These are phyloP conservation scores for Clavaria fumosa DNA, from an alignment of 768 basidiomycete genomes.

Conservation along the genomic window DNA sequence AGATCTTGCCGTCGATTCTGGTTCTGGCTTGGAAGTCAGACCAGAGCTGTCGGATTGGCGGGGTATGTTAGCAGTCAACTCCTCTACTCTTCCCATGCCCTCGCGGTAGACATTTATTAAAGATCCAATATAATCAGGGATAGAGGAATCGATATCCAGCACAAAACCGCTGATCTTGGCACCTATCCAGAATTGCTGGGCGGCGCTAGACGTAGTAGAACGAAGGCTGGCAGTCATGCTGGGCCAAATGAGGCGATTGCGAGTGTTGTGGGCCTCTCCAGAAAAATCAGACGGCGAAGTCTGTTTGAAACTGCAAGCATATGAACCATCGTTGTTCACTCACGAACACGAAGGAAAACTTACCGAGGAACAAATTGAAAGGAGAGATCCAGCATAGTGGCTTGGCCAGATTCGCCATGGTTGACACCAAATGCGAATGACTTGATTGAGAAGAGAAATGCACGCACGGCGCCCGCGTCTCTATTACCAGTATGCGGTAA, in stretches of 20 bases:
- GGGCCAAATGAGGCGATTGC: constrained; percentile 65
- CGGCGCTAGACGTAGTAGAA: constrained; percentile 31
- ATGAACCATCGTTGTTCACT: constrained; percentile 8
- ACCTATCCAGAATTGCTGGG: constrained; percentile 41
- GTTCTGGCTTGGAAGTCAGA: constrained; percentile 11
- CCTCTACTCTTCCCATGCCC: constrained; percentile 65
- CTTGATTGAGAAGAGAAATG: constrained; percentile 75
- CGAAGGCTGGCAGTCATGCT: constrained; percentile 65
- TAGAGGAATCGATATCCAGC: constrained; percentile 68
- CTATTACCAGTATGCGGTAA: constrained; percentile 26
- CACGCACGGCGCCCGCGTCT: constrained; percentile 39
- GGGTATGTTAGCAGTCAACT: constrained; percentile 40
- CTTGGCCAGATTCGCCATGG: constrained; percentile 66
- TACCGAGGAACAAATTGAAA: constrained; percentile 79
- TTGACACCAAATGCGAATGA: constrained; percentile 58
- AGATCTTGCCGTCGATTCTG: constrained; percentile 11
- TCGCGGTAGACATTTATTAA: constrained; percentile 72
- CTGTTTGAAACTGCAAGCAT: constrained; percentile 61
- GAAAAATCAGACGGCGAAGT: constrained; percentile 53
- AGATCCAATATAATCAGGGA: constrained; percentile 67
- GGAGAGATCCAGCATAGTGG: constrained; percentile 53
- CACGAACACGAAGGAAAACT: constrained; percentile 12
- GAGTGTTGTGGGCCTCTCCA: constrained; percentile 48
- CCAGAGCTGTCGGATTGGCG: constrained; percentile 22
- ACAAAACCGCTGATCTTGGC: constrained; percentile 75